Evolutionary conservation across 371 early-diverging fungal genomes (phyloP).

Genomic region (Mucor sp.): DNA sequence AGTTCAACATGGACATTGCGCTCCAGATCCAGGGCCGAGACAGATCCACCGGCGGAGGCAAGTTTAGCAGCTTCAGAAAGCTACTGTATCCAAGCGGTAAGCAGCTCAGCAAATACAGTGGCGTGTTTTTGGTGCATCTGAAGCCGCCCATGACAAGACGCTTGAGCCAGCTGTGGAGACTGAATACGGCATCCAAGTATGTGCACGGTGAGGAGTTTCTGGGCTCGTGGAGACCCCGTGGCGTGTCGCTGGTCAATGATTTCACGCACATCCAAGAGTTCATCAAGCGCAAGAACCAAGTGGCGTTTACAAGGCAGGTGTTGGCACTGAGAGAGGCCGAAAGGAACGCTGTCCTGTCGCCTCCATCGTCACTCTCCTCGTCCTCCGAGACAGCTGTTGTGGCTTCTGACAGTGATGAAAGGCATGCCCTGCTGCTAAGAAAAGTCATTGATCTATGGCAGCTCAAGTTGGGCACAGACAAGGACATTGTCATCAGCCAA

Average conservation of each 20-base stretch:
- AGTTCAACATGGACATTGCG: constrained; percentile 68
- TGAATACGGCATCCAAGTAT: constrained; percentile 76
- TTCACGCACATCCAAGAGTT: constrained; percentile 49
- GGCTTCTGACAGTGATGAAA: constrained; percentile 1
- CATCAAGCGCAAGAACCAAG: constrained; percentile 43
- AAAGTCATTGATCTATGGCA: constrained; percentile 53
- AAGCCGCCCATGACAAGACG: constrained; percentile 63
- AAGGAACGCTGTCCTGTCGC: not conserved
- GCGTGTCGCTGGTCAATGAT: constrained; percentile 70
- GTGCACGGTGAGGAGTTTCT: constrained; percentile 87
- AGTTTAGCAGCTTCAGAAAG: constrained; percentile 39
- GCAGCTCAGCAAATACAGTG: constrained; percentile 50
- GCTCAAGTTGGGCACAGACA: constrained; percentile 41
- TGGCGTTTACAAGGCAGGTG: constrained; percentile 48
- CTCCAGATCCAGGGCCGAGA: constrained; percentile 67
- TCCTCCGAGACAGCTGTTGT: constrained; percentile 29
- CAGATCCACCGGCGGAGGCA: constrained; percentile 32
- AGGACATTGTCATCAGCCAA: constrained; percentile 61
- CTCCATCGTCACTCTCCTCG: constrained; percentile 3
- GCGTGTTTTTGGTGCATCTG: constrained; percentile 57
- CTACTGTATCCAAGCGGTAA: constrained; percentile 33
- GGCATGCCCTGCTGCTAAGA: constrained; percentile 35
- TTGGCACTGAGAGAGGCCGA: constrained; percentile 22
- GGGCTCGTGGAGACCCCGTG: constrained; percentile 76
- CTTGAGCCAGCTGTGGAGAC: constrained; percentile 69